Percentiles rank a stretch among this genome's conserved stretches.
These are phyloP conservation scores for Phytophthora tentaculata DNA, from an alignment of 352 stramenopile genomes.

Conservation along the genomic window DNA sequence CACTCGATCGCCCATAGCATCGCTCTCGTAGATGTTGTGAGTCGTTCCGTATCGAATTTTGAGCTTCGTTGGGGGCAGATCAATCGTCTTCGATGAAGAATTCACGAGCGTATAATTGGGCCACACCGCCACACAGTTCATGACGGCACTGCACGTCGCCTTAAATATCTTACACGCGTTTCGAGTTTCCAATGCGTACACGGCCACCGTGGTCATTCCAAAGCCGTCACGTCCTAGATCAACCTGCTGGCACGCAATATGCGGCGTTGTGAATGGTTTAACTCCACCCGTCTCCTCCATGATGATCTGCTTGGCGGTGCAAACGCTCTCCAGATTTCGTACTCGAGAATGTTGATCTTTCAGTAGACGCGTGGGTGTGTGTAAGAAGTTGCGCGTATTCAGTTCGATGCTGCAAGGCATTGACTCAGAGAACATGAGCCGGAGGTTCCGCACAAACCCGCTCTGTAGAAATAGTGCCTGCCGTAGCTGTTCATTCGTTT, in stretches of 20 bases:
- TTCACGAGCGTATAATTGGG: conserved; percentile 32
- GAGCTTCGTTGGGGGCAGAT: conserved; percentile 28
- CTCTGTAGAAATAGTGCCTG: conserved; percentile 35
- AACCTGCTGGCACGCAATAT: conserved; percentile 32
- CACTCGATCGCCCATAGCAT: conserved; percentile 31
- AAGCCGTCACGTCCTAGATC: conserved; percentile 25
- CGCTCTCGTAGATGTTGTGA: conserved; percentile 31
- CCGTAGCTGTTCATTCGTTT: conserved; percentile 33
- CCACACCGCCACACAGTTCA: conserved; percentile 37
- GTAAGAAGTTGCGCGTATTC: conserved; percentile 40
- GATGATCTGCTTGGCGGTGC: conserved; percentile 37
- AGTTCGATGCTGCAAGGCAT: conserved; percentile 33
- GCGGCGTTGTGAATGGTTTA: conserved; percentile 19
- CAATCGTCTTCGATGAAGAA: conserved; percentile 22
- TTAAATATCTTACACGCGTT: conserved; percentile 36
- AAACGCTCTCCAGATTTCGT: conserved; percentile 27
- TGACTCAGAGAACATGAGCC: conserved; percentile 30
- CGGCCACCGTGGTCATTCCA: conserved; percentile 40
- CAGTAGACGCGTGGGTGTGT: conserved; percentile 33
- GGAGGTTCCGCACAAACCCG: conserved; percentile 33
- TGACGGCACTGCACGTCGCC: conserved; percentile 28
- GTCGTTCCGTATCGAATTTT: conserved; percentile 39
- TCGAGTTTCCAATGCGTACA: conserved; percentile 35
- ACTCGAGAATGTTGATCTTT: conserved; percentile 21
- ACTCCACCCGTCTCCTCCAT: conserved; percentile 30